Evolutionary conservation across 1,139 yeast genomes (phyloP).

Genomic region (Lodderomyces theae): DNA sequence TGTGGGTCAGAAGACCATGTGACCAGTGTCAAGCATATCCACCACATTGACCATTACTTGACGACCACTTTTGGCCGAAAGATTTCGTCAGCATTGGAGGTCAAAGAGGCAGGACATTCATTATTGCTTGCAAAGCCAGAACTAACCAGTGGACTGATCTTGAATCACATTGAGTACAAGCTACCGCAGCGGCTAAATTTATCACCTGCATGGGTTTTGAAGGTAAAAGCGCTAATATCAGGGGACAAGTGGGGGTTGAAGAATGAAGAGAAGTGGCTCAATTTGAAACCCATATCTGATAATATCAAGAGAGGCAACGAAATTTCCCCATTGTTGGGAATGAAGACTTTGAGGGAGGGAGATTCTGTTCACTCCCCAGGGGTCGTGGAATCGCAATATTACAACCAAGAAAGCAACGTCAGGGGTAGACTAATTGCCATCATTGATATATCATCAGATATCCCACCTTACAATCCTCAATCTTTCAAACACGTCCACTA

Average conservation of each 20-base stretch:
- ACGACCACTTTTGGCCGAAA: slow-evolving; percentile 24
- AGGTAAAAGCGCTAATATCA: slow-evolving; percentile 56
- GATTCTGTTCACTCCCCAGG: slow-evolving; percentile 62
- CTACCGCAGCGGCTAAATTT: slow-evolving; percentile 49
- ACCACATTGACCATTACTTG: slow-evolving; percentile 25
- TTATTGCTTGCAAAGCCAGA: slow-evolving; percentile 64
- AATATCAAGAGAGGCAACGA: slow-evolving; percentile 41
- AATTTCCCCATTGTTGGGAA: slow-evolving; percentile 56
- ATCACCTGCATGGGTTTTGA: slow-evolving; percentile 63
- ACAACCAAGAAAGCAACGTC: slow-evolving; percentile 14
- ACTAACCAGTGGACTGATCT: slow-evolving; percentile 57
- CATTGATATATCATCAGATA: slow-evolving; percentile 72
- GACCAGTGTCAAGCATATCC: slow-evolving; percentile 44
- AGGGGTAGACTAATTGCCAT: slow-evolving; percentile 50
- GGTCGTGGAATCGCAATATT: slow-evolving; percentile 46
- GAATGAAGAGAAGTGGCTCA: slow-evolving; percentile 71
- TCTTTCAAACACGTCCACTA: slow-evolving; percentile 54
- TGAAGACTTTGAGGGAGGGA: slow-evolving; percentile 72
- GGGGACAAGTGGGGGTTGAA: slow-evolving; percentile 80
- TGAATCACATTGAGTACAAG: slow-evolving; percentile 54
- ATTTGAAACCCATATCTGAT: slow-evolving; percentile 48
- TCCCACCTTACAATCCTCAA: slow-evolving; percentile 70
- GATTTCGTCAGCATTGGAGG: slow-evolving; percentile 34
- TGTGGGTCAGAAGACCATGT: slow-evolving; percentile 60
- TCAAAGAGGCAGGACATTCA: slow-evolving; percentile 66